A percentile compares a stretch with the other conserved stretches of the same genome.
Conservation (phyloP, 345 rosid species). For the Populus simonii region DNA sequence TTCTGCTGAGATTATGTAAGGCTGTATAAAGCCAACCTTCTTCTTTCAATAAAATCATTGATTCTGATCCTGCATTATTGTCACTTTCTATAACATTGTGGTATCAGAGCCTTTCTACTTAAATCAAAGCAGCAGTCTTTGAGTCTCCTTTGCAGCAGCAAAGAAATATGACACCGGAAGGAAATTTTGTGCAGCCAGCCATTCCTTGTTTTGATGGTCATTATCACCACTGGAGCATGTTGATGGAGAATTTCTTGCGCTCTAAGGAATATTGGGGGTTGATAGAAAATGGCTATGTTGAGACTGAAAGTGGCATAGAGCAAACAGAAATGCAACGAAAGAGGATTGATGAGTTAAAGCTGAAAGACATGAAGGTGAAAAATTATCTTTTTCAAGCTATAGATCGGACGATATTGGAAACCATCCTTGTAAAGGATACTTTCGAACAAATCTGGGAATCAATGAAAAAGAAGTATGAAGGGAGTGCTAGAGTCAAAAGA, state of each 20-base stretch:
- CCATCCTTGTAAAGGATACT: not conserved
- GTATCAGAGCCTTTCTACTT: too few species aligned
- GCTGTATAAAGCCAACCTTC: too few species aligned
- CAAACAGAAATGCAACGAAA: not conserved
- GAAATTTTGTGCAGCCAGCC: not conserved
- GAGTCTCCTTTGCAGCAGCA: not conserved
- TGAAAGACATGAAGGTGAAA: not conserved
- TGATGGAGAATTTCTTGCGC: not conserved
- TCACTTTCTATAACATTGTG: too few species aligned
- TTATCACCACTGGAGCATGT: conserved; percentile 5
- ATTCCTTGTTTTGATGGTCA: conserved; percentile 2
- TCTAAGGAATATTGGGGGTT: not conserved
- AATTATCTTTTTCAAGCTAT: not conserved
- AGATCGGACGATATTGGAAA: not conserved
- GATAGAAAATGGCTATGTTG: not conserved
- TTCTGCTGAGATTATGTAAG: too few species aligned
- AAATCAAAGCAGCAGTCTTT: not conserved
- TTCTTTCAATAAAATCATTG: too few species aligned
- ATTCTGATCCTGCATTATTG: too few species aligned
- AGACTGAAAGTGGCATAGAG: not conserved
- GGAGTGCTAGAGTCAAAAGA: not conserved
- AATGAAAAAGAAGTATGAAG: not conserved
- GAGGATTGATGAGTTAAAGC: not conserved
- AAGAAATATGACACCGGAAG: not conserved
- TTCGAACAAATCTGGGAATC: not conserved